These are phyloP conservation scores for Solanum chaucha DNA, from an alignment of 257 asterid genomes.

Conservation along the genomic window DNA sequence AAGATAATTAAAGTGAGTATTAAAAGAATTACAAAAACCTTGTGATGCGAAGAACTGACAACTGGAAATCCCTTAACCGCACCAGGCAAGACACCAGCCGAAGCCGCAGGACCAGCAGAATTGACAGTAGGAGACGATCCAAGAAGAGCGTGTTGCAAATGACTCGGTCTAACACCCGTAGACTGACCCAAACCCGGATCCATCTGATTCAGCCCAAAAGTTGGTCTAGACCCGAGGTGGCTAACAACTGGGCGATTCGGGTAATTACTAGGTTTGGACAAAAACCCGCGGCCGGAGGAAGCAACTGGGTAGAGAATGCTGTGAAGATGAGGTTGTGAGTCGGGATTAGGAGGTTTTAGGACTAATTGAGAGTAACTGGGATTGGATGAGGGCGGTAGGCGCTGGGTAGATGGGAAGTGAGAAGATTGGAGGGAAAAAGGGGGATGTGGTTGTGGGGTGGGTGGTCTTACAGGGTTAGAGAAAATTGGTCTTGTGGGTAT, in stretches of 20 bases:
- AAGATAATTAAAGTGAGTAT: neutral
- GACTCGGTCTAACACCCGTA: slow-evolving; percentile 29
- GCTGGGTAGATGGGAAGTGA: slow-evolving; percentile 30
- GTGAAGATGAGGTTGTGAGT: slow-evolving; percentile 21
- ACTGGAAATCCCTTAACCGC: slow-evolving; percentile 31
- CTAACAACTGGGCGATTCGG: slow-evolving; percentile 16
- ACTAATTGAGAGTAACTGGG: slow-evolving; percentile 53
- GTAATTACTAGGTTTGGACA: slow-evolving; percentile 26
- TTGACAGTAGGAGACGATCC: slow-evolving; percentile 26
- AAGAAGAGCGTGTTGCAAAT: slow-evolving; percentile 28
- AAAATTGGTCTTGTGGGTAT: slow-evolving; percentile 12
- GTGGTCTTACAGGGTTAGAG: slow-evolving; percentile 13
- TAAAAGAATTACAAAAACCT: slow-evolving; percentile 19
- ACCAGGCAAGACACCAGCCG: neutral
- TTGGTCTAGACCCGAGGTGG: slow-evolving; percentile 28
- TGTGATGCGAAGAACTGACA: slow-evolving; percentile 30
- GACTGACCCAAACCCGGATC: slow-evolving; percentile 39
- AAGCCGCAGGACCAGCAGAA: slow-evolving; percentile 15
- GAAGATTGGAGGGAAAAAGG: slow-evolving; percentile 18
- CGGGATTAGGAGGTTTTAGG: slow-evolving; percentile 6
- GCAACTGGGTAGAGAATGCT: slow-evolving; percentile 52
- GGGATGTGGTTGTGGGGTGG: slow-evolving; percentile 17
- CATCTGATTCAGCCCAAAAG: slow-evolving; percentile 34
- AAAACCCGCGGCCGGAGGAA: slow-evolving; percentile 53
- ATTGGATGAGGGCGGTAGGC: slow-evolving; percentile 39